These are phyloP conservation scores for Morella rubra DNA, from an alignment of 306 rosid genomes.

Conservation along the genomic window DNA sequence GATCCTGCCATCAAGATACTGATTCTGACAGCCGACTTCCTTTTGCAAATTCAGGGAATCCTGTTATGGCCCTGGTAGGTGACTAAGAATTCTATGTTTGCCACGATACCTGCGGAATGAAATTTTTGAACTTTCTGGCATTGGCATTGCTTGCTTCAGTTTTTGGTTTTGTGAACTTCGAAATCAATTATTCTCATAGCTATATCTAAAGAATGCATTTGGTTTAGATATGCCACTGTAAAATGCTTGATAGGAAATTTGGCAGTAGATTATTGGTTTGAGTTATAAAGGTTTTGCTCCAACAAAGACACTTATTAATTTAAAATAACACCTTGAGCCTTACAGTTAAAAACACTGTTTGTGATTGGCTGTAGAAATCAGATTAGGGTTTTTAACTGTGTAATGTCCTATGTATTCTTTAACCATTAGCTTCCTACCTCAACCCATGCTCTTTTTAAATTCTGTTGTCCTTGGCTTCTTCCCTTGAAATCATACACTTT, in stretches of 20 bases:
- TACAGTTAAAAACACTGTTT: too few relatives aligned
- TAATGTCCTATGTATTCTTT: not conserved
- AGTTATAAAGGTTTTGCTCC: too few relatives aligned
- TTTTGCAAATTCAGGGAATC: slow-evolving; percentile 94
- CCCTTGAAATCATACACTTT: not conserved
- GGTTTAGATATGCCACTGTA: too few relatives aligned
- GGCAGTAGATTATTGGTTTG: too few relatives aligned
- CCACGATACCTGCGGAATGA: not conserved
- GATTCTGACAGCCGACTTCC: slow-evolving; percentile 70
- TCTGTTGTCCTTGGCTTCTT: slow-evolving; percentile 13
- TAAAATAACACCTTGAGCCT: too few relatives aligned
- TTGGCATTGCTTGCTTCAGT: not conserved
- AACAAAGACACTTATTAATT: too few relatives aligned
- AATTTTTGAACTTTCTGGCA: not conserved
- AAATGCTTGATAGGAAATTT: too few relatives aligned
- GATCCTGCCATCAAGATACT: slow-evolving; percentile 51
- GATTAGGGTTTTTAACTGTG: not conserved
- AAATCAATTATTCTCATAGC: too few relatives aligned
- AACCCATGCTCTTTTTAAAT: not conserved
- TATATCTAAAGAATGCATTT: too few relatives aligned
- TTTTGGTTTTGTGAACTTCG: not conserved
- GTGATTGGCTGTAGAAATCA: too few relatives aligned
- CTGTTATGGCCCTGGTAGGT: slow-evolving; percentile 96
- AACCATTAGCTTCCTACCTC: not conserved
- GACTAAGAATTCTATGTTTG: slow-evolving; percentile 32